phyloP scores from a whole-genome alignment of 352 stramenopile genomes.

The Phytophthora megakarya region DNA sequence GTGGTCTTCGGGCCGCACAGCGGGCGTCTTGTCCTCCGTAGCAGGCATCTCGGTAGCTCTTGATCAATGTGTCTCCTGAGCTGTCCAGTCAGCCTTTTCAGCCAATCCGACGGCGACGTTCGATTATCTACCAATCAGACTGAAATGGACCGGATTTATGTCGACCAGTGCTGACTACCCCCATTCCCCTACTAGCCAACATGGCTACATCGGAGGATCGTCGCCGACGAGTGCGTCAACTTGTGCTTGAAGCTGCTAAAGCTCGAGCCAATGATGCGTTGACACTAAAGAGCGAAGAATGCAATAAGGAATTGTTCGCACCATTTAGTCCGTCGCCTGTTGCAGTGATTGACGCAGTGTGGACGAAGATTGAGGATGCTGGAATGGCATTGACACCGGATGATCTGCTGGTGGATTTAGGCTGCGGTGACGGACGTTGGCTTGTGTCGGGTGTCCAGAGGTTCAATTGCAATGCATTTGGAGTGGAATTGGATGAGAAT shows the following conservation, averaged over 20 bases:
- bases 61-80: slow-evolving; percentile 15
- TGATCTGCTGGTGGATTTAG: slow-evolving; percentile 82
- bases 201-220: slow-evolving; percentile 37
- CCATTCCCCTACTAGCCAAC: neutral
- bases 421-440: slow-evolving; percentile 82
- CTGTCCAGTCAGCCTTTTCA: slow-evolving; percentile 40
- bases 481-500: slow-evolving; percentile 69
- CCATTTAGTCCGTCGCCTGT: slow-evolving; percentile 75
- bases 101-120: slow-evolving; percentile 26
- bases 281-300: slow-evolving; percentile 28
- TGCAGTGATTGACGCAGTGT: slow-evolving; percentile 65
- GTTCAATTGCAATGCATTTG: slow-evolving; percentile 64
- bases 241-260: slow-evolving; percentile 74
- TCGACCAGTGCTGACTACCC: slow-evolving; percentile 17
- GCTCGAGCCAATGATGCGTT: slow-evolving; percentile 50
- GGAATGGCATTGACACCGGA: slow-evolving; percentile 22
- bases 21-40: slow-evolving; percentile 33
- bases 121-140: slow-evolving; percentile 32
- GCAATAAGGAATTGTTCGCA: slow-evolving; percentile 56
- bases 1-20: slow-evolving; percentile 21
- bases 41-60: slow-evolving; percentile 21
- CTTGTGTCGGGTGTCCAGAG: slow-evolving; percentile 66
- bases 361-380: slow-evolving; percentile 44
- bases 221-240: slow-evolving; percentile 47
- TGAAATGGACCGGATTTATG: neutral